Base-by-base conservation (phyloP, 2,329 filamentous ascomycete species). In the Neofusicoccum umdonicola region DNA sequence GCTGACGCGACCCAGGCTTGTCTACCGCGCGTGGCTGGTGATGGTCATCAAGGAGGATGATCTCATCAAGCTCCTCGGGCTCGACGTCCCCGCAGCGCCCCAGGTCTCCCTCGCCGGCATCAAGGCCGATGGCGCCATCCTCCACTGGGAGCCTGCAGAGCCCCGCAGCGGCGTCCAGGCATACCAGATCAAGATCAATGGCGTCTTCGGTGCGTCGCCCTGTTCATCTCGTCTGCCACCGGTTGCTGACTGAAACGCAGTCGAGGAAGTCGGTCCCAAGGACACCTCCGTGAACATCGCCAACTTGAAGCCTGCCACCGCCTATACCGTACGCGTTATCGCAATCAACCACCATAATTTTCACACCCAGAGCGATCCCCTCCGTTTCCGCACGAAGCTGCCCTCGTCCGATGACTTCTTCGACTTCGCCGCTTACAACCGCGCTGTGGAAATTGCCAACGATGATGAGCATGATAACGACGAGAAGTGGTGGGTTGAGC, bases 181-280 rank as follows among this genome's bases (percentile, higher is more conserved):
- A 79, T 95, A 96, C 74, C 85, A 94, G 51, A 92, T 99, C 61
- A 92, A 96, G 75, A 89, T 99, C 68, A 98, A 99, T 77, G 94
- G 94, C 47, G 89, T 94, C 48, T 92, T 92, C 80, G 91, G 92
- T 95, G 41, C 61, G 51, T 17, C 17, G 17, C n/a, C 13, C 7
- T 41, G 3, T 8, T 8, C 17, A 13, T 15, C 6, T 1, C 31
- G n/a, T 13, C 15, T 39, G 22, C 13, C 9, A 1, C 27, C 9
- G 7, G 7, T 17, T 48, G 27, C 39, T 44, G n/a, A 60, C 60
- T 68, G 27, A 34, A 37, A 35, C 35, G 68, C 73, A 92, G 91
- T 97, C 68, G 95, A 93, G 71, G 92, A 97, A 73, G 92, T 93
- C 50, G 88, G 87, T 68, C 87, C 88, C 70, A 85, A 87, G 69